Evolutionary conservation across 805 yeast genomes (phyloP).

Genomic region (Tetrapisispora fleetii): DNA sequence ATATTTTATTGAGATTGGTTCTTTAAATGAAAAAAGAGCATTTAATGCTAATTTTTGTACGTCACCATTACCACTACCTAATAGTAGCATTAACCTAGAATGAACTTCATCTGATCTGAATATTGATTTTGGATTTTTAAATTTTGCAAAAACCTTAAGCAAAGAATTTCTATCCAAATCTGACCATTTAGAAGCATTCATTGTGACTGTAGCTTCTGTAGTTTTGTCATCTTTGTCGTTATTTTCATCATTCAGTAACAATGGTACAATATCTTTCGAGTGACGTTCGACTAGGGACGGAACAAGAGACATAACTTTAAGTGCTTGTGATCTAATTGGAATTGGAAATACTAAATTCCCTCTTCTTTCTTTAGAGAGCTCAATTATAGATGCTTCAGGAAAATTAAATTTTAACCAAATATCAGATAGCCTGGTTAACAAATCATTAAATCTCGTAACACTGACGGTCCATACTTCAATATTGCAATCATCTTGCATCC

Average conservation of each 20-base stretch:
- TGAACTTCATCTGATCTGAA: slow-evolving; percentile 44
- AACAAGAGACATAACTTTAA: slow-evolving; percentile 46
- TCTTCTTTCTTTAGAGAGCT: slow-evolving; percentile 29
- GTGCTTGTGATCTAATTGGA: slow-evolving; percentile 43
- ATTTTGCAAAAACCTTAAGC: slow-evolving; percentile 51
- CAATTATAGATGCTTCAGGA: slow-evolving; percentile 31
- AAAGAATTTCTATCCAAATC: slow-evolving; percentile 47
- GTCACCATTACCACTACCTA: slow-evolving; percentile 51
- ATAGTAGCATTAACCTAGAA: slow-evolving; percentile 40
- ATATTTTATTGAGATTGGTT: slow-evolving; percentile 51
- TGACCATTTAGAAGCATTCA: slow-evolving; percentile 31
- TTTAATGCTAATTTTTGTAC: slow-evolving; percentile 67
- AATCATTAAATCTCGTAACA: slow-evolving; percentile 37
- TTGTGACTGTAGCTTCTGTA: not conserved
- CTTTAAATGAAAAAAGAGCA: slow-evolving; percentile 56
- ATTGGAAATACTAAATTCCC: slow-evolving; percentile 34
- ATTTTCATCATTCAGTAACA: slow-evolving; percentile 33
- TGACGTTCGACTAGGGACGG: slow-evolving; percentile 64
- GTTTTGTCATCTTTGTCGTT: slow-evolving; percentile 11
- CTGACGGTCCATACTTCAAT: slow-evolving; percentile 34
- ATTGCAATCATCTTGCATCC: slow-evolving; percentile 6
- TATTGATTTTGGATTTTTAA: slow-evolving; percentile 52
- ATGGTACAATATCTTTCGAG: slow-evolving; percentile 47
- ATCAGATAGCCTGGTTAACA: slow-evolving; percentile 25
- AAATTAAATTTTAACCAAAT: slow-evolving; percentile 29